phyloP scores from a whole-genome alignment of 129 eudicot genomes.

The Silybum marianum region DNA sequence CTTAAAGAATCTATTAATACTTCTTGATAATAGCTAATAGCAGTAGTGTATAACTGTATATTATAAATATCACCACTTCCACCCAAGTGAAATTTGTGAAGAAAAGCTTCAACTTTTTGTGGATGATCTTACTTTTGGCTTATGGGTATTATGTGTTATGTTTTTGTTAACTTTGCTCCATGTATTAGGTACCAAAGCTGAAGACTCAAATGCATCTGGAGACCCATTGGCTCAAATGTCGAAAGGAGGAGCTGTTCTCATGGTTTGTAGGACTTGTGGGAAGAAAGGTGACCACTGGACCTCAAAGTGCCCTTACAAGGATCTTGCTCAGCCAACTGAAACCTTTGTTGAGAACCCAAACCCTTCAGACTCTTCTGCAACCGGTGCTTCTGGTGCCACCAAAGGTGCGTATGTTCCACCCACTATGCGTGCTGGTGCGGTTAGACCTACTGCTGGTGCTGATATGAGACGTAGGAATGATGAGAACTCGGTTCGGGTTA shows the following conservation, averaged over 20 bases:
- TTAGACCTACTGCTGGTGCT: conserved; percentile 43
- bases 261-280: conserved; percentile 87
- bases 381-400: conserved; percentile 37
- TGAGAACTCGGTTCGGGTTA: conserved; percentile 84
- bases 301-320: conserved; percentile 88
- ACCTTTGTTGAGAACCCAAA: conserved; percentile 60
- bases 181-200: conserved; percentile 62
- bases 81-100: background rate
- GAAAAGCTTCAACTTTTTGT: background rate
- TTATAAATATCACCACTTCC: background rate
- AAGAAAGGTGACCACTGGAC: conserved; percentile 98
- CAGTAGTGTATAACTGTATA: background rate
- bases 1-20: background rate
- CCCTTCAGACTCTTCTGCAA: conserved; percentile 31
- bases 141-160: background rate
- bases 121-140: background rate
- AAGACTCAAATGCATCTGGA: conserved; percentile 59
- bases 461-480: conserved; percentile 90
- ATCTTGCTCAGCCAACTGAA: conserved; percentile 58
- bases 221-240: conserved; percentile 54
- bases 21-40: background rate
- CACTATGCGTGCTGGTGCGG: conserved; percentile 70
- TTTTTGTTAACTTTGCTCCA: background rate
- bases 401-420: conserved; percentile 82
- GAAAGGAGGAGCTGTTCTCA: conserved; percentile 76